phyloP scores from a whole-genome alignment of 148 eudicot genomes.

The Rhododendron simsii region DNA sequence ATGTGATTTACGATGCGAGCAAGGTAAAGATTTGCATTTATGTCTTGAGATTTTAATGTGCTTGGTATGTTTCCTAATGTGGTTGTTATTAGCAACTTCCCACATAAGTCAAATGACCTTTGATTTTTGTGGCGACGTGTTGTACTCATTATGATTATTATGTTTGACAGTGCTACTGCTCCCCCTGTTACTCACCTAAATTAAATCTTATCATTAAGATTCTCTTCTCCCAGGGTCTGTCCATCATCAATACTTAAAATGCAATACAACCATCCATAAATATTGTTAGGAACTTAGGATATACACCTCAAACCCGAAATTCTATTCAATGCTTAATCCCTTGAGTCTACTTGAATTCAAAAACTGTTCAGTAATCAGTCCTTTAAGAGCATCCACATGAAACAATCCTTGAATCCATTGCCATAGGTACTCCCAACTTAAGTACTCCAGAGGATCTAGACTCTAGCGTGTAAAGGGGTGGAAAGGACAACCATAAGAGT shows the following conservation, averaged over 20 bases:
- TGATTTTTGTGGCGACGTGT: background rate
- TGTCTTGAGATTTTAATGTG: background rate
- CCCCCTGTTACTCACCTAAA: background rate
- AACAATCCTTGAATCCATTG: background rate
- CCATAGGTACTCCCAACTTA: background rate
- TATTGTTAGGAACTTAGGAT: background rate
- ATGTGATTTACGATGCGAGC: conserved; percentile 90
- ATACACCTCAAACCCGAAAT: background rate
- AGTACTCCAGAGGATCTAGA: background rate
- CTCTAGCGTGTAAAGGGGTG: background rate
- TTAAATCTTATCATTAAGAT: background rate
- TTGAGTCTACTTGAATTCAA: background rate
- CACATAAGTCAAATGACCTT: background rate
- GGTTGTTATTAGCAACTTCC: conserved; percentile 1
- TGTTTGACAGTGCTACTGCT: background rate
- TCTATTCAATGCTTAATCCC: background rate
- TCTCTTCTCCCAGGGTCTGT: background rate
- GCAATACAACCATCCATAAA: background rate
- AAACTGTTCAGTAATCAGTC: background rate
- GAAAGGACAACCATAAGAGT: background rate
- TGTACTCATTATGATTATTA: background rate
- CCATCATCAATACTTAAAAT: background rate
- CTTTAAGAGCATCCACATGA: background rate
- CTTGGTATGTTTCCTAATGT: background rate
- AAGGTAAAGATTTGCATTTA: conserved; percentile 45